Evolutionary conservation across 805 yeast genomes (phyloP).

Genomic region (Isabelozyma heimii): DNA sequence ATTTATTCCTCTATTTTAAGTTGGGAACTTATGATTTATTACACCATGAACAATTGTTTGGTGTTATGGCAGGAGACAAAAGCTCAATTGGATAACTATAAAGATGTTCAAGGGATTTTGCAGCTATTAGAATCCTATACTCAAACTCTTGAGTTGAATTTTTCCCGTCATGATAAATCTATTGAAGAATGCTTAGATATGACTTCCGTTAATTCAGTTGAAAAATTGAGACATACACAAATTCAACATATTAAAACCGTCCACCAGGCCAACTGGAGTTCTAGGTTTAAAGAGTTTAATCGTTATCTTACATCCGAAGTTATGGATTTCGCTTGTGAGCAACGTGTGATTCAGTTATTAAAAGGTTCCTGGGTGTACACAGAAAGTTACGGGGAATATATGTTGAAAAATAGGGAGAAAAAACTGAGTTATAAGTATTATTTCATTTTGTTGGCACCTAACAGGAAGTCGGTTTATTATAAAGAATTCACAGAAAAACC

Average conservation of each 20-base stretch:
- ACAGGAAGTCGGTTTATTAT: slow-evolving; percentile 57
- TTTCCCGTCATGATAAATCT: slow-evolving; percentile 15
- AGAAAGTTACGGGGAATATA: slow-evolving; percentile 47
- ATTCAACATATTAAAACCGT: slow-evolving; percentile 36
- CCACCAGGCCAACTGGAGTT: slow-evolving; percentile 43
- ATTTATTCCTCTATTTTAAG: slow-evolving; percentile 41
- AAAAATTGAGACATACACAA: slow-evolving; percentile 55
- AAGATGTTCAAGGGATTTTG: slow-evolving; percentile 51
- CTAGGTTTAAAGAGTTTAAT: slow-evolving; percentile 48
- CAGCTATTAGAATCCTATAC: slow-evolving; percentile 39
- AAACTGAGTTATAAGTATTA: slow-evolving; percentile 36
- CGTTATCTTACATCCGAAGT: slow-evolving; percentile 54
- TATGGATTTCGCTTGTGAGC: slow-evolving; percentile 69
- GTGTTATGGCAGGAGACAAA: slow-evolving; percentile 64
- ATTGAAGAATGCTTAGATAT: slow-evolving; percentile 47
- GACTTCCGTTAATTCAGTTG: slow-evolving; percentile 41
- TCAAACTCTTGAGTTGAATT: slow-evolving; percentile 23
- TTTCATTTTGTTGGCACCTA: slow-evolving; percentile 65
- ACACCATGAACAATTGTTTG: slow-evolving; percentile 55
- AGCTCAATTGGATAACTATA: slow-evolving; percentile 41
- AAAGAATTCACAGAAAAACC: slow-evolving; percentile 55
- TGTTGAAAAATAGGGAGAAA: slow-evolving; percentile 15
- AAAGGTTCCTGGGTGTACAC: slow-evolving; percentile 81
- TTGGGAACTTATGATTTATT: slow-evolving; percentile 56
- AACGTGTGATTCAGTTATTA: slow-evolving; percentile 66